phyloP scores from a whole-genome alignment of 2,329 filamentous ascomycete species.

The Nothophoma quercina region DNA sequence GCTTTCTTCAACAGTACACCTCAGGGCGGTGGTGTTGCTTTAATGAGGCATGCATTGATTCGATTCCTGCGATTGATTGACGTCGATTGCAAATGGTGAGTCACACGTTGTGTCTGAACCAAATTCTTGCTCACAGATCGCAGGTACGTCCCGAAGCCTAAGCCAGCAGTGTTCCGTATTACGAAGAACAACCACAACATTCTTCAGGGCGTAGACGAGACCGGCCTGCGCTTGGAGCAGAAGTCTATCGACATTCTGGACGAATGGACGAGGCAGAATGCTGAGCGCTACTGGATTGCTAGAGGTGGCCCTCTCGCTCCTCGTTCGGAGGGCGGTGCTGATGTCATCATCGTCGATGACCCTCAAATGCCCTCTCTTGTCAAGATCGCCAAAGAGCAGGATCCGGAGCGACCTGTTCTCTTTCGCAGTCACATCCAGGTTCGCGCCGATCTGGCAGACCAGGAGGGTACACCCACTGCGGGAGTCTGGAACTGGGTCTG shows the following conservation, averaged over 20 bases:
- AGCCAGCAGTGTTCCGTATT: slow-evolving; percentile 79
- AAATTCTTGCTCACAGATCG: slow-evolving; percentile 9
- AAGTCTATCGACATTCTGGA: slow-evolving; percentile 70
- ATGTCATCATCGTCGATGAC: slow-evolving; percentile 81
- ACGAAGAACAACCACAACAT: slow-evolving; percentile 92
- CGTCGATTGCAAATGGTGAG: slow-evolving; percentile 77
- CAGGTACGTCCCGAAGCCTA: slow-evolving; percentile 79
- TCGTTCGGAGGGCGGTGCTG: slow-evolving; percentile 73
- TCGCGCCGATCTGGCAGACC: slow-evolving; percentile 73
- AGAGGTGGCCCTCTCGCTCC: slow-evolving; percentile 71
- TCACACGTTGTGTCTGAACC: background rate
- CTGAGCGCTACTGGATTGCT: slow-evolving; percentile 75
- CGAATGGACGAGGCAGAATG: slow-evolving; percentile 77
- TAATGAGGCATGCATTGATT: slow-evolving; percentile 82
- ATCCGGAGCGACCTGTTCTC: slow-evolving; percentile 77
- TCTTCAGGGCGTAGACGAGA: slow-evolving; percentile 74
- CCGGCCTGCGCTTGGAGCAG: slow-evolving; percentile 68
- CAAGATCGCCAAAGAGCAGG: slow-evolving; percentile 73
- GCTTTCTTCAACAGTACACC: slow-evolving; percentile 83
- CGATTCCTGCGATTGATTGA: slow-evolving; percentile 72
- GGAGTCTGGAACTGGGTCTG: slow-evolving; percentile 80
- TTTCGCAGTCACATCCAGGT: slow-evolving; percentile 87
- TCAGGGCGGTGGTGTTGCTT: slow-evolving; percentile 81
- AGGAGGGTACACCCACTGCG: slow-evolving; percentile 70
- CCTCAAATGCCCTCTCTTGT: slow-evolving; percentile 85